These are phyloP conservation scores for Hypoxylon lienhwacheense DNA, from an alignment of 495 filamentous ascomycete species.

Conservation along the genomic window DNA sequence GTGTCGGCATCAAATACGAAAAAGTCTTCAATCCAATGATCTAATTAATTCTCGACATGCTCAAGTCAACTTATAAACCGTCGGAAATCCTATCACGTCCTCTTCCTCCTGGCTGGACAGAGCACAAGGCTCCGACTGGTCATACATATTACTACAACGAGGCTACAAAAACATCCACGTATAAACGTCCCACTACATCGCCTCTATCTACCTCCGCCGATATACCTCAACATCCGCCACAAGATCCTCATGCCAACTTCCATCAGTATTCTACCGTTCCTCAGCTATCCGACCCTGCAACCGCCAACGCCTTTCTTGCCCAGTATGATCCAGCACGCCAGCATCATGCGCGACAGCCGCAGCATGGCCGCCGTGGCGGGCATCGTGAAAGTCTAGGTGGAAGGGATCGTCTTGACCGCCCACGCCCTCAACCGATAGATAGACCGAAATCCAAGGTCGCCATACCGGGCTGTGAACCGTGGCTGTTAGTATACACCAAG, in stretches of 20 bases:
- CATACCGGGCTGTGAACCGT: conserved; percentile 83
- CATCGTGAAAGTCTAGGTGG: conserved; percentile 45
- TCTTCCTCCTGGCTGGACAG: conserved; percentile 82
- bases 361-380: conserved; percentile 39
- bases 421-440: conserved; percentile 68
- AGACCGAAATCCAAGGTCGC: conserved; percentile 76
- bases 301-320: conserved; percentile 52
- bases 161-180: conserved; percentile 85
- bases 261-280: conserved; percentile 51
- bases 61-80: conserved; percentile 66
- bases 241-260: conserved; percentile 45
- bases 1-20: no score
- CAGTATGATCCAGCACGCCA: conserved; percentile 45
- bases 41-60: conserved; percentile 44
- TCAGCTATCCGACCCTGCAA: conserved; percentile 48
- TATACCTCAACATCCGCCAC: conserved; percentile 16
- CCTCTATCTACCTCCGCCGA: conserved; percentile 38
- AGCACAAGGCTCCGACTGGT: conserved; percentile 88
- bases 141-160: conserved; percentile 89
- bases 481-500: conserved; percentile 90
- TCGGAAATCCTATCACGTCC: conserved; percentile 51
- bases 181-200: conserved; percentile 62
- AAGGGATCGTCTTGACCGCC: conserved; percentile 53
- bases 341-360: conserved; percentile 30
- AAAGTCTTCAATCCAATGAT: background rate